Percentiles rank a stretch among this genome's conserved stretches.
Conservation (phyloP, 176 grass and related monocot species). For the Eragrostis curvula region DNA sequence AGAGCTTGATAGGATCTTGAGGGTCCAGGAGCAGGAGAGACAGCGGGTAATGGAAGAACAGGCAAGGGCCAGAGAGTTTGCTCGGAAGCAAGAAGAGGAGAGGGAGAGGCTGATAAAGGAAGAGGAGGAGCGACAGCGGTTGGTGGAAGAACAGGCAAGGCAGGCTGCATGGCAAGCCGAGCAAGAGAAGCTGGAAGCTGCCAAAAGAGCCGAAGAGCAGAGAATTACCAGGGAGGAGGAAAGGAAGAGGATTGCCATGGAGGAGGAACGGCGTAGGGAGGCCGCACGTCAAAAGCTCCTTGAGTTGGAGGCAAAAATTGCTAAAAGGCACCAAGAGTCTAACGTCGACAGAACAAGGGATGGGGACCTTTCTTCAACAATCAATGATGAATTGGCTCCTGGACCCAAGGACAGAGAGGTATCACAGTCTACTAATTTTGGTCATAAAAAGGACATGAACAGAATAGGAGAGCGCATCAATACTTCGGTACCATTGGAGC, state of each 20-base stretch:
- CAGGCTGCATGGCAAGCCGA: constrained; percentile 72
- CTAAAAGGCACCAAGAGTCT: constrained; percentile 60
- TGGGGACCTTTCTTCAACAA: constrained; percentile 40
- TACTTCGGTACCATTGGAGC: constrained; percentile 54
- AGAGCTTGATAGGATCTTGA: constrained; percentile 84
- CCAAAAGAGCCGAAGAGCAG: constrained; percentile 74
- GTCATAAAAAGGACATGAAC: constrained; percentile 56
- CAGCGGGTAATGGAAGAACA: constrained; percentile 75
- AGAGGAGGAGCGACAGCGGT: constrained; percentile 68
- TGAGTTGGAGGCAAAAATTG: constrained; percentile 88
- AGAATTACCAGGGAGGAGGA: constrained; percentile 91
- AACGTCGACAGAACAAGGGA: constrained; percentile 31
- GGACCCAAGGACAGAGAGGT: constrained; percentile 48
- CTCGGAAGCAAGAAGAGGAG: constrained; percentile 77
- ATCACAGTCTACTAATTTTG: constrained; percentile 41
- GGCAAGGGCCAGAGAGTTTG: constrained; percentile 69
- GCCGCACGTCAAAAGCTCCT: constrained; percentile 83
- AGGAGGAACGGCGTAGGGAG: constrained; percentile 93
- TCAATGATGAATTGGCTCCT: constrained; percentile 49
- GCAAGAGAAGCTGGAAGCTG: constrained; percentile 85
- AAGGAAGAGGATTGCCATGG: constrained; percentile 58
- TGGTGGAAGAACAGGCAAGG: constrained; percentile 79
- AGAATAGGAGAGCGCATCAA: constrained; percentile 59
- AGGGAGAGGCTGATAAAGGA: constrained; percentile 79
- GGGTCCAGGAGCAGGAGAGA: constrained; percentile 84